Evolutionary conservation across 768 basidiomycete species (phyloP).

Genomic region (Boletus fagicola): DNA sequence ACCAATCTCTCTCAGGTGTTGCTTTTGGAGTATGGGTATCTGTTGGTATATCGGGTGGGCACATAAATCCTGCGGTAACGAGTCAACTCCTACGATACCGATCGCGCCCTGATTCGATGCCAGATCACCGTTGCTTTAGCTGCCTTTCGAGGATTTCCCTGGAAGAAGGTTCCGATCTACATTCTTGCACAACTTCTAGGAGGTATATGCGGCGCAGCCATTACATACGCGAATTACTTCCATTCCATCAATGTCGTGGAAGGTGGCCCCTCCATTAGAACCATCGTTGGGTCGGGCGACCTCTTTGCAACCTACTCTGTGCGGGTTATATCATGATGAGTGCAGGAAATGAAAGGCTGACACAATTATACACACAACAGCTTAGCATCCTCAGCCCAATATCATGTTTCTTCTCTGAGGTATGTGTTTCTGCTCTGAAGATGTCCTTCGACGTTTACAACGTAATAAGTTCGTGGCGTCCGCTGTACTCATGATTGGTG

Average conservation of each 20-base stretch:
- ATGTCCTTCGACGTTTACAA: not conserved
- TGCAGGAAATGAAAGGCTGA: not conserved
- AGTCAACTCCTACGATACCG: not conserved
- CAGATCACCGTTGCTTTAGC: conserved; percentile 66
- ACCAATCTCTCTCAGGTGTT: conserved; percentile 32
- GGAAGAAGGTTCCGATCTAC: conserved; percentile 71
- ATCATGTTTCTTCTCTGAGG: conserved; percentile 45
- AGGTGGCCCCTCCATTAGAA: conserved; percentile 48
- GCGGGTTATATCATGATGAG: conserved; percentile 11
- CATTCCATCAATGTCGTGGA: conserved; percentile 61
- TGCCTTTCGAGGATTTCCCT: conserved; percentile 67
- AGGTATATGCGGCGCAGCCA: conserved; percentile 48
- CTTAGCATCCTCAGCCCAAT: conserved; percentile 37
- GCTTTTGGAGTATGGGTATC: conserved; percentile 65
- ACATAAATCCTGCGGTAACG: conserved; percentile 64
- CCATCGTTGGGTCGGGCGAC: conserved; percentile 47
- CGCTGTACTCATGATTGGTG: conserved; percentile 47
- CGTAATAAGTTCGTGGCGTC: conserved; percentile 49
- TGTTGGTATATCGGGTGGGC: conserved; percentile 64
- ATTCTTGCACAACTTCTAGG: conserved; percentile 59
- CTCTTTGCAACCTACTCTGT: conserved; percentile 60
- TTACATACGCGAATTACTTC: conserved; percentile 59
- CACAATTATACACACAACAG: conserved; percentile 8
- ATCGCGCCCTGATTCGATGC: not conserved
- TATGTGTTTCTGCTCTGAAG: conserved; percentile 5